Evolutionary conservation across 768 basidiomycete species (phyloP), one percentile per base, ranked within the genome.

Genomic region (Peribolospora baueri): DNA sequence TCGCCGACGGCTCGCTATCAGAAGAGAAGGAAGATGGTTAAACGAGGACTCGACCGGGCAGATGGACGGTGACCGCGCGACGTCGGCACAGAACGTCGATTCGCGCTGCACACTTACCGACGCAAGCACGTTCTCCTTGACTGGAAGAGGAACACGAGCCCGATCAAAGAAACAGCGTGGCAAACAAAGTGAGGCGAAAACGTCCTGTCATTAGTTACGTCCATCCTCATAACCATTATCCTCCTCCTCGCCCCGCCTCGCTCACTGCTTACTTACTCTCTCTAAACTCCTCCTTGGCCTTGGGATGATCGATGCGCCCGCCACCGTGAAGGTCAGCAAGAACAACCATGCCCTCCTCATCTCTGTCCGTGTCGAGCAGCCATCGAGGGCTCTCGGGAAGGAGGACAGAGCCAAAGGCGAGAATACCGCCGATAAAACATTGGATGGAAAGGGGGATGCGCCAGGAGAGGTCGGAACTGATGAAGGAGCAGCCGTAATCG

Each of bases 371-470:
- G 63, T 93, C 86, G 62, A 95, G 82, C 53, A 93, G 75, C 81
- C 84, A 95, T 51, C 84, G 85, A 57, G 9, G 90, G 58, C 82
- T 85, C 68, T 95, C 90, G 2, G 90, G 90, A 67, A 91, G 79
- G 37, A 84, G 61, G 46, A 91, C 69, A 3, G 81, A 82, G 3
- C 90, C 90, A 13, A 71, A 65, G 3, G 83, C 77, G 47, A 95
- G 78, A 57, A 91, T 75, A 8, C 70, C 62, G 37, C 90, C 90
- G 56, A 91, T 90, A 48, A 88, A 66, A 61, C 82, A 84, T 73
- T 93, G 90, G 3, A 91, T 71, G 60, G 80, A 79, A 41, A 95
- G 75, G 10, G 90, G 90, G 56, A 90, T 72, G 45, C 90, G 75
- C 90, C 90, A 95, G n/a, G 85, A 78, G 51, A 79, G 67, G 67